Evolutionary conservation across 306 rosid species (phyloP), one percentile per base, ranked within the genome.

Genomic region (Prunus kanzakura): DNA sequence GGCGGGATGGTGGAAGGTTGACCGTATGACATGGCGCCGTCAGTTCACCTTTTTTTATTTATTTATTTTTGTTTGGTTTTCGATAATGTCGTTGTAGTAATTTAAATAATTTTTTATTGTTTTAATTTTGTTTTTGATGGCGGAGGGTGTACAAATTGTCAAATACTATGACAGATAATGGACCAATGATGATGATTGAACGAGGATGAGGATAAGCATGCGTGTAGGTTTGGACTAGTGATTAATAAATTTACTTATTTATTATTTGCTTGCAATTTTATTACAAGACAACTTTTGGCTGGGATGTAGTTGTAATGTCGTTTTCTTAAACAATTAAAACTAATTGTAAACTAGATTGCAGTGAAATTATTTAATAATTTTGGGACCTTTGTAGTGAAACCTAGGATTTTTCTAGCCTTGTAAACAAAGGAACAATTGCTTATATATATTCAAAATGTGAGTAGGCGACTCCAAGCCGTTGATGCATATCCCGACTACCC

Each of bases 1-100:
- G 88, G 77, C 20, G 1, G 58, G 8, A 15, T 11, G 67, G 57
- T 10, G 18, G 76, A 38, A 20, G 54, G 69, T 54, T 69, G 80
- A 79, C 75, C 62, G 79, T 57, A 64, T 62, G 61, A 72, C 73
- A 58, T 71, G 75, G 70, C 84, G 87, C 85, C 84, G 69, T 41
- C 70, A 8, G 51, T 20, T 58, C n/a, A 16, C 3, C 14, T 23
- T 57, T 47, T 6, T 15, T 72, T n/a, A 12, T 8, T 58, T 61
- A 64, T 73, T 14, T n/a, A 41, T 65, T 14, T 54, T 46, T 75
- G 5, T 27, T 63, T 30, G 20, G 18, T 27, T 63, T 58, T 30
- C 6, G 12, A 30, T 57, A 25, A 60, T 60, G 35, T 25, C 19
- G 67, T 16, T 16, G 45, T 4, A 67, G 12, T 50, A 19, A 35